Conservation (phyloP, 2,329 filamentous ascomycete species). For the Phialophora macrospora region DNA sequence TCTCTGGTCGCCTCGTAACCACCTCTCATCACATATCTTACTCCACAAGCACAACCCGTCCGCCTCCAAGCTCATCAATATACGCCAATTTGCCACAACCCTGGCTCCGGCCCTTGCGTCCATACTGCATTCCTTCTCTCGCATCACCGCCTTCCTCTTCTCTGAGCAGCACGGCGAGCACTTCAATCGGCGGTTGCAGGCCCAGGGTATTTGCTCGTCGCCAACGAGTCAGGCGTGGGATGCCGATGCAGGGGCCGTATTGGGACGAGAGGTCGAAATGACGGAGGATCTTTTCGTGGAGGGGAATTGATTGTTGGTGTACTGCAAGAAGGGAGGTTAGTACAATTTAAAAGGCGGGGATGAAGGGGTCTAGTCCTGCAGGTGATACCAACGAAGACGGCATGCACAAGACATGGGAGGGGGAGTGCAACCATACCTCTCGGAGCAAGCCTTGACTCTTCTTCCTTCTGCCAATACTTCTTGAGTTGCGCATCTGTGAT, state of each 20-base stretch:
- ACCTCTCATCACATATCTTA: conserved; percentile 4
- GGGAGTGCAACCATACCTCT: conserved; percentile 49
- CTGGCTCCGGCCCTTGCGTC: conserved; percentile 18
- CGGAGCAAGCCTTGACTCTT: conserved; percentile 68
- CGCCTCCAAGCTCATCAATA: conserved; percentile 38
- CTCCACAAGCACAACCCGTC: conserved; percentile 30
- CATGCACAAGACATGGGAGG: not conserved
- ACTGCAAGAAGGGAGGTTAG: conserved; percentile 52
- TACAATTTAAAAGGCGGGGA: not conserved
- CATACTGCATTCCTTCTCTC: not conserved
- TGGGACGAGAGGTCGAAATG: conserved; percentile 92
- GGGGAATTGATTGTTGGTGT: conserved; percentile 73
- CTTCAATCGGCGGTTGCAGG: conserved; percentile 86
- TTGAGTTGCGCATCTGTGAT: conserved; percentile 71
- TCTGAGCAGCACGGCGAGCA: conserved; percentile 80
- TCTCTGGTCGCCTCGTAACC: not conserved
- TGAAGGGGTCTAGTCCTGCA: not conserved
- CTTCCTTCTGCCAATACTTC: conserved; percentile 76
- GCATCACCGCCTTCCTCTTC: conserved; percentile 52
- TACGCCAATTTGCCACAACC: conserved; percentile 36
- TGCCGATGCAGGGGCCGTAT: conserved; percentile 90
- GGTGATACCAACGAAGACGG: not conserved
- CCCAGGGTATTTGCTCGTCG: conserved; percentile 80
- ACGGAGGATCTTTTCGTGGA: conserved; percentile 83
- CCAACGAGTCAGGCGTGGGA: conserved; percentile 82